phyloP scores from a whole-genome alignment of 1,284 basidiomycete species.

The Cutaneotrichosporon arboriforme region DNA sequence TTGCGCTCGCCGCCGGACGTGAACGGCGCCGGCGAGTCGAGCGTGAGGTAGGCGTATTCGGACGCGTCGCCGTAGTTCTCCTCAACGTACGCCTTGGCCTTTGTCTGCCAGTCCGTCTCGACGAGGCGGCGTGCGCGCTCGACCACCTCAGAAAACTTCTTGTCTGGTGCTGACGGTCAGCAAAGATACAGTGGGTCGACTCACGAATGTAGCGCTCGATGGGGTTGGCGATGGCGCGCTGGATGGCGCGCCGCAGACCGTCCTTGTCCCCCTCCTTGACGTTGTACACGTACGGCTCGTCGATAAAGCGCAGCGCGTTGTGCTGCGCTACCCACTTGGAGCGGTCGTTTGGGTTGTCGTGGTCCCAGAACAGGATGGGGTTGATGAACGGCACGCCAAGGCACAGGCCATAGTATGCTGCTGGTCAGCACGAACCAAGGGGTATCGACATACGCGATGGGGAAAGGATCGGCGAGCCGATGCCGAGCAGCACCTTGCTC shows the following conservation, averaged over 20 bases:
- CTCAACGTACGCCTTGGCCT: conserved; percentile 7
- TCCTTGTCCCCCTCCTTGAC: conserved; percentile 28
- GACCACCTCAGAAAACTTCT: conserved; percentile 13
- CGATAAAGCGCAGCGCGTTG: conserved; percentile 31
- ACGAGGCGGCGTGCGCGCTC: conserved; percentile 16
- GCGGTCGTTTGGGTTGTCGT: conserved; percentile 36
- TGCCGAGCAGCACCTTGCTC: conserved; percentile 15
- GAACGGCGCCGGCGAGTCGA: not conserved
- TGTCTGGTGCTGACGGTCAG: conserved; percentile 11
- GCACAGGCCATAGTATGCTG: conserved; percentile 49
- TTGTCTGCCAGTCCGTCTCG: conserved; percentile 21
- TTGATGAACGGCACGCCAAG: conserved; percentile 51
- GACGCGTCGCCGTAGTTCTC: conserved; percentile 1
- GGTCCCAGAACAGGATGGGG: conserved; percentile 37
- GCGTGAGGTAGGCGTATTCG: conserved; percentile 2
- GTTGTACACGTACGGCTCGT: conserved; percentile 49
- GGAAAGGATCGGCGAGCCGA: conserved; percentile 9
- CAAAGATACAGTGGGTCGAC: not conserved
- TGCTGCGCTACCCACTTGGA: conserved; percentile 45
- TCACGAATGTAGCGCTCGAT: conserved; percentile 35
- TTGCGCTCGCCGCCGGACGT: not conserved
- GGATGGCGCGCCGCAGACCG: conserved; percentile 24
- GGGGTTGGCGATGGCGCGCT: conserved; percentile 23
- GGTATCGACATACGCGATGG: conserved; percentile 13
- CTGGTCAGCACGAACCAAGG: not conserved